Conservation (phyloP, 345 rosid species). For the Syzygium aromaticum region DNA sequence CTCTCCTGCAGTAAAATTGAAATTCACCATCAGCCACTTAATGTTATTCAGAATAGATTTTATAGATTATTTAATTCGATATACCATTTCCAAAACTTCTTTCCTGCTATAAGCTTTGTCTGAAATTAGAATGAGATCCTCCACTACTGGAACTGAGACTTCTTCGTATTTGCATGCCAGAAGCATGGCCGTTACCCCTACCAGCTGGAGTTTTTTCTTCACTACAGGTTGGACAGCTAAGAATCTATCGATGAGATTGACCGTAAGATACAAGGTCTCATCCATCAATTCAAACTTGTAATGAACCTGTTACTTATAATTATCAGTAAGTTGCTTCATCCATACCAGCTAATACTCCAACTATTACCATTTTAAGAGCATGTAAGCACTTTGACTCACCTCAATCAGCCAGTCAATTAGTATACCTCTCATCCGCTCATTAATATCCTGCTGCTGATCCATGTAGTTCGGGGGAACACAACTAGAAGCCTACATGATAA, state of each 20-base stretch:
- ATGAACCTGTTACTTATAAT: conserved; percentile 55
- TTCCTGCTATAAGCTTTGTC: conserved; percentile 80
- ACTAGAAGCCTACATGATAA: conserved; percentile 38
- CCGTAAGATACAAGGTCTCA: conserved; percentile 82
- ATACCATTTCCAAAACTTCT: conserved; percentile 92
- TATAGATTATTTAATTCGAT: neutral
- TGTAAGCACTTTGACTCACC: conserved; percentile 22
- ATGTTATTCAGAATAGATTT: neutral
- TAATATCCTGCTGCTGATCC: conserved; percentile 66
- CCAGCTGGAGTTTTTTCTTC: conserved; percentile 93
- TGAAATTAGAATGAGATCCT: conserved; percentile 85
- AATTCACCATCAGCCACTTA: neutral
- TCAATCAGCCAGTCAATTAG: conserved; percentile 93
- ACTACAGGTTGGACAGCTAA: conserved; percentile 51
- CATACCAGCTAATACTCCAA: neutral
- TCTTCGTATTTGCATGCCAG: conserved; percentile 99
- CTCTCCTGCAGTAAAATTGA: conserved; percentile 57
- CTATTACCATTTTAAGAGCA: neutral
- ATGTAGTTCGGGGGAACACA: conserved; percentile 59
- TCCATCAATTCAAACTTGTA: conserved; percentile 98
- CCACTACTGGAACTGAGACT: conserved; percentile 90
- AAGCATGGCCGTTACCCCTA: conserved; percentile 91
- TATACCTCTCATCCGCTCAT: conserved; percentile 90
- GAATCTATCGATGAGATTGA: conserved; percentile 90
- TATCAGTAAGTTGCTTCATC: neutral